Conservation (phyloP, 768 basidiomycete species). For the Lactarius trivialis region DNA sequence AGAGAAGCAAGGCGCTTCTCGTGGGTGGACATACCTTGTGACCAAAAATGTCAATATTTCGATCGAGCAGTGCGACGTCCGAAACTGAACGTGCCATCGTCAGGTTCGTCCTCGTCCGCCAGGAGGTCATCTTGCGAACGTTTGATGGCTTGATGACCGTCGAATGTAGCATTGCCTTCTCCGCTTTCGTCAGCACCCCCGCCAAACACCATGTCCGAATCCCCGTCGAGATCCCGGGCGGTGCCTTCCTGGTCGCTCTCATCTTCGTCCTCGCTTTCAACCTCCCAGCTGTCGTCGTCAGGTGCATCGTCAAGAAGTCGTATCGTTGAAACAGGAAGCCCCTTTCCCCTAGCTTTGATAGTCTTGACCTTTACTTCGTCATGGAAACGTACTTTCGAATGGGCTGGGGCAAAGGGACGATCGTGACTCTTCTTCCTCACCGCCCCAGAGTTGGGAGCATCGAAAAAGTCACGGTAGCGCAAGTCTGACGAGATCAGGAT, state of each 20-base stretch:
- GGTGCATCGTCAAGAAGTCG: slow-evolving; percentile 37
- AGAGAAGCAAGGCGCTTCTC: slow-evolving; percentile 73
- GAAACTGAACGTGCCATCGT: slow-evolving; percentile 18
- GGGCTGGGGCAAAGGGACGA: slow-evolving; percentile 18
- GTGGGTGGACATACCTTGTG: slow-evolving; percentile 62
- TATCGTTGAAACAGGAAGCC: slow-evolving; percentile 43
- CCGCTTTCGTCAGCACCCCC: slow-evolving; percentile 15
- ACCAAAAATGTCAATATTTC: neutral
- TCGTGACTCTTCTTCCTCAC: slow-evolving; percentile 24
- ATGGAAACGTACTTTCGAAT: slow-evolving; percentile 60
- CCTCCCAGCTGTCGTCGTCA: slow-evolving; percentile 22
- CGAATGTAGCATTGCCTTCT: slow-evolving; percentile 30
- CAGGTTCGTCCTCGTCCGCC: slow-evolving; percentile 58
- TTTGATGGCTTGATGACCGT: slow-evolving; percentile 46
- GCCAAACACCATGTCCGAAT: slow-evolving; percentile 23
- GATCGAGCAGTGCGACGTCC: neutral
- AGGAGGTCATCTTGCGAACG: slow-evolving; percentile 75
- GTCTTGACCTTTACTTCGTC: slow-evolving; percentile 77
- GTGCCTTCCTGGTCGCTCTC: neutral
- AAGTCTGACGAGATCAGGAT: slow-evolving; percentile 37
- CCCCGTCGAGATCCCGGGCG: slow-evolving; percentile 23
- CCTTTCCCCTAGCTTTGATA: slow-evolving; percentile 68
- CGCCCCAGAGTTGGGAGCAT: slow-evolving; percentile 27
- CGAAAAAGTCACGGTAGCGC: slow-evolving; percentile 79
- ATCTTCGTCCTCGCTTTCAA: slow-evolving; percentile 22